These are phyloP conservation scores for Citrullus amarus DNA, from an alignment of 306 rosid species.

Conservation along the genomic window DNA sequence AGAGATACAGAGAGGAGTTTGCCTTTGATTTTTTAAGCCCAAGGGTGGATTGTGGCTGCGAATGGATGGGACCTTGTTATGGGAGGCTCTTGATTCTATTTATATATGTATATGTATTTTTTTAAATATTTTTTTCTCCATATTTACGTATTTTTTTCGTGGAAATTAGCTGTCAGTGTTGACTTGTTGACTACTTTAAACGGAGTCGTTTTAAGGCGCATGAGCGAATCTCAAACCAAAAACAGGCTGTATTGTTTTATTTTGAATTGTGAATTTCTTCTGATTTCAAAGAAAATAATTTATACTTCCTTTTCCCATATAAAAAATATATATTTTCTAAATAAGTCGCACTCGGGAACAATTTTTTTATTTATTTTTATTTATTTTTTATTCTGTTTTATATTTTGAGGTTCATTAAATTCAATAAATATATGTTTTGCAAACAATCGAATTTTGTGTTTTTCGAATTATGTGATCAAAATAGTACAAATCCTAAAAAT, in stretches of 20 bases:
- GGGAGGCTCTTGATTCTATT: not conserved
- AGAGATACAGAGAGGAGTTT: not conserved
- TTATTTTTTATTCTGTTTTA: too few relatives aligned
- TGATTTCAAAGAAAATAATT: not conserved
- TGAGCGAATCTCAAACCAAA: not conserved
- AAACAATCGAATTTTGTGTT: too few relatives aligned
- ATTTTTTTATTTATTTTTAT: too few relatives aligned
- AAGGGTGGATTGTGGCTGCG: not conserved
- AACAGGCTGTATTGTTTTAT: not conserved
- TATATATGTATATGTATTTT: not conserved
- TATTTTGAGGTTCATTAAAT: too few relatives aligned
- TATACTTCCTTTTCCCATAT: too few relatives aligned
- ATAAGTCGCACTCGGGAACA: not conserved
- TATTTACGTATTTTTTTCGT: not conserved
- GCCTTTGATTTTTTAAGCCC: not conserved
- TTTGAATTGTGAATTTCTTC: not conserved
- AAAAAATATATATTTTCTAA: too few relatives aligned
- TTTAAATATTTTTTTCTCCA: not conserved
- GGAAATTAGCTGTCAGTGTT: conserved; percentile 1
- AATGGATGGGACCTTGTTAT: not conserved
- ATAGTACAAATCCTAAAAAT: too few relatives aligned
- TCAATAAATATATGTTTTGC: too few relatives aligned
- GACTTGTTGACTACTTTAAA: not conserved
- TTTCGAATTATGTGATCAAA: too few relatives aligned
- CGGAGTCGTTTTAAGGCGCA: not conserved